Evolutionary conservation across 2,329 filamentous ascomycete species (phyloP), one percentile per base, ranked within the genome.

Genomic region (Phaeophleospora eucalypticola): DNA sequence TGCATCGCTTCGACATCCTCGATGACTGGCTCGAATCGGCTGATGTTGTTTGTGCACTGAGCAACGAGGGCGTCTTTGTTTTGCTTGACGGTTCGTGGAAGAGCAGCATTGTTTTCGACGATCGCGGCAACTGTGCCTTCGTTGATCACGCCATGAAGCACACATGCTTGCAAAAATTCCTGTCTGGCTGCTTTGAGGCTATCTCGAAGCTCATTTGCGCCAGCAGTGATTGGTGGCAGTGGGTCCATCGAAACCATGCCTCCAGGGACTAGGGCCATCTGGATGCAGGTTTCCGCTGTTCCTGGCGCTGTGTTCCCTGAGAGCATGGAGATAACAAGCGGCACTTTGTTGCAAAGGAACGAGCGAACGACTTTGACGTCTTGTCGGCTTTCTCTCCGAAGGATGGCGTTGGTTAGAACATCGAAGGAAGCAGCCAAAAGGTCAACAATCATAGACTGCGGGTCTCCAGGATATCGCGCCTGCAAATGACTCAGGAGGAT

Each of bases 371-470:
- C 70, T 48, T 89, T 84, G 46, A 87, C 78, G 0, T 75, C 78
- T 43, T 80, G 74, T 15, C 68, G 65, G 7, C 78, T 71, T 59
- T 84, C 80, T 37, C 75, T 79, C 32, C 86, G 81, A 57, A 93
- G 87, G 53, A 91, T 86, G 4, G 86, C 86, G 60, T 95, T 95
- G 29, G 89, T 87, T 14, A 98, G 74, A 4, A 94, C 79, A 59
- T 97, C 90, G 61, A 98, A 97, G 0, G 89, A 84, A 1, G 89
- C 88, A 8, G 91, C 79, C 35, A 97, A 86, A 2, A 97, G 75
- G 59, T 96, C 89, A 44, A 89, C 81, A 0, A 87, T 82, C 36
- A 89, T 82, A 10, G 80, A 78, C 65, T 91, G 86, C 35, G 86
- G 77, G 59, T 95, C 86, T 33, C 85, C 86, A 79, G 86, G 84